phyloP scores from a whole-genome alignment of 129 eudicot genomes.

The Chrysanthemum makinoi region DNA sequence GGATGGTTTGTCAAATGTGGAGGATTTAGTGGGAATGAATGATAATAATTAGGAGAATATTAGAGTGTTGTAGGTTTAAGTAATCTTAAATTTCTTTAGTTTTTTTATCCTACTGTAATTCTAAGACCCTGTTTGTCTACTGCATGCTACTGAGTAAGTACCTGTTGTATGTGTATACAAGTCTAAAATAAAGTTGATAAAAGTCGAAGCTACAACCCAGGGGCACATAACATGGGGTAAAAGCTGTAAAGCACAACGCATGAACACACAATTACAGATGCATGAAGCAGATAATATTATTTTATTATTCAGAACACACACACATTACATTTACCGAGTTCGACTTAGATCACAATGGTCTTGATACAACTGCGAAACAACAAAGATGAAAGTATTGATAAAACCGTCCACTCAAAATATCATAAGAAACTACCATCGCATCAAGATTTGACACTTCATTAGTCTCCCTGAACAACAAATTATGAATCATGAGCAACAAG shows the following conservation, averaged over 20 bases:
- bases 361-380: conserved; percentile 20
- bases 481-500: background rate
- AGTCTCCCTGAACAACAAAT: background rate
- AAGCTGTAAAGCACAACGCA: too few relatives aligned
- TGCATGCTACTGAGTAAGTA: too few relatives aligned
- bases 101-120: too few relatives aligned
- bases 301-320: conserved; percentile 20
- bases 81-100: too few relatives aligned
- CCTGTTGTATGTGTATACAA: too few relatives aligned
- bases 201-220: too few relatives aligned
- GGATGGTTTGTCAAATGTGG: conserved; percentile 17
- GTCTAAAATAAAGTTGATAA: too few relatives aligned
- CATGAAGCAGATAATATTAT: too few relatives aligned
- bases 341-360: conserved; percentile 15
- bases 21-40: background rate
- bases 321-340: conserved; percentile 20
- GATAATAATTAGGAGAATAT: too few relatives aligned
- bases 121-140: background rate
- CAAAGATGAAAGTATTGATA: background rate
- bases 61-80: too few relatives aligned
- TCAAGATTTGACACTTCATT: conserved; percentile 1
- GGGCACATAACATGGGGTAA: background rate
- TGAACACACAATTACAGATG: too few relatives aligned
- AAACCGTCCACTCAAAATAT: conserved; percentile 20
- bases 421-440: conserved; percentile 14